Conservation (phyloP, 1,139 yeast genomes). For the Yamadazyma membranifaciens region DNA sequence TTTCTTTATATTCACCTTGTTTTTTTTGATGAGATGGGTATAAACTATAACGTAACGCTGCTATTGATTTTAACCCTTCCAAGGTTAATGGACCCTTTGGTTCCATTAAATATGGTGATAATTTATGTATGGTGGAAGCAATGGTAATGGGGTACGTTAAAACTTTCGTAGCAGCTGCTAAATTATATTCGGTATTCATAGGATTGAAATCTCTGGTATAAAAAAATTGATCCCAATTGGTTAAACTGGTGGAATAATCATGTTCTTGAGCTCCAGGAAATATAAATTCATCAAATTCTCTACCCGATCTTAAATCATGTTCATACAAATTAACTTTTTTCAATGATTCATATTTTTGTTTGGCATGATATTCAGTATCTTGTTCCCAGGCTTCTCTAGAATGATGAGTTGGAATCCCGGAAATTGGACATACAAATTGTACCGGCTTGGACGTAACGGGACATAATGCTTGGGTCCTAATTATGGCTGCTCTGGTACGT, state of each 20-base stretch:
- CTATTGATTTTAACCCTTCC: constrained; percentile 89
- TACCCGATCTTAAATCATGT: constrained; percentile 90
- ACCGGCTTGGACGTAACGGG: constrained; percentile 86
- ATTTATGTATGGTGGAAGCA: constrained; percentile 78
- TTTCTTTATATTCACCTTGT: constrained; percentile 58
- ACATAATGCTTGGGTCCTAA: constrained; percentile 83
- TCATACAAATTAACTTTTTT: constrained; percentile 89
- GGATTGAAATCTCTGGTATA: constrained; percentile 92
- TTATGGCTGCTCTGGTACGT: constrained; percentile 87
- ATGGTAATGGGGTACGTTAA: constrained; percentile 90
- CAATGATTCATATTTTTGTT: constrained; percentile 67
- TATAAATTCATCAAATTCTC: constrained; percentile 92
- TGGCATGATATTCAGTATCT: constrained; percentile 69
- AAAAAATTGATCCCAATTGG: constrained; percentile 89
- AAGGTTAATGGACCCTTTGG: constrained; percentile 87
- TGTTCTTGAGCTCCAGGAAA: constrained; percentile 80
- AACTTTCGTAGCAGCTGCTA: constrained; percentile 94
- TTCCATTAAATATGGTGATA: constrained; percentile 75
- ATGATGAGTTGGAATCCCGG: constrained; percentile 97
- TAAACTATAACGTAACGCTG: constrained; percentile 86
- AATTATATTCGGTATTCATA: constrained; percentile 94
- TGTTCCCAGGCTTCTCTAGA: constrained; percentile 84
- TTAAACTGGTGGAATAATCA: constrained; percentile 75
- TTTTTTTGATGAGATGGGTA: constrained; percentile 69
- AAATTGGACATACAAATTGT: constrained; percentile 82